Base-by-base conservation (phyloP, 306 rosid genomes). In the Gastrolobium bilobum region DNA sequence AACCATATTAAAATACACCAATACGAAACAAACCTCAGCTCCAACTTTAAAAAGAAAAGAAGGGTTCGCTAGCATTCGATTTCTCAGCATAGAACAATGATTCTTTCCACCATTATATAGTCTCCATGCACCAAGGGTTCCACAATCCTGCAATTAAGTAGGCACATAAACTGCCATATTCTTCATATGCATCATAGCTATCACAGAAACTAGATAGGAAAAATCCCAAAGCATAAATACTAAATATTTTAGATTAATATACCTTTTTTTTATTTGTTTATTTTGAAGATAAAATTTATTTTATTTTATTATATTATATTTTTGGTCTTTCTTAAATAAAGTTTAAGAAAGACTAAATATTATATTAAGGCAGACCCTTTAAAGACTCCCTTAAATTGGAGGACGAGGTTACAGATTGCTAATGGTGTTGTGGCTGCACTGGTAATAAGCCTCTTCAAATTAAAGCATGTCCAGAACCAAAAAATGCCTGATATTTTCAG, bases 31-130 rank as follows among this genome's bases (percentile, higher is more conserved):
- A 86, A 94, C 98, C 98, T 91, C 96, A 8, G 88, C 91, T 63
- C 96, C 97, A 69, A 94, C 93, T 94, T 91, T 94, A 66, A 94
- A 94, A 43, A 94, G 92, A 83, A 94, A 94, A 44, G 97, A 91
- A 83, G 97, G 98, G 84, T 94, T 93, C 6, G 96, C 97, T 35
- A 94, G 81, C 98, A 94, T 94, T 83, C 97, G 85, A 40, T 91
- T 88, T 35, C 98, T 91, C 75, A 94, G 76, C 91, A 94, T 90
- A 42, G 94, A 68, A 71, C 97, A 91, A 69, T 86, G 77, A 20
- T 20, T 20, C 26, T 20, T 20, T 20, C 26, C 26, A 20, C 26
- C 26, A 20, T 20, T 20, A 20, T 20, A 81, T 91, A 91, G 79
- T 89, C 94, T 76, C 97, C 94, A 53, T 77, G 74, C 68, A 84